Conservation (phyloP, 805 yeast genomes). For the Pichia kluyveri region DNA sequence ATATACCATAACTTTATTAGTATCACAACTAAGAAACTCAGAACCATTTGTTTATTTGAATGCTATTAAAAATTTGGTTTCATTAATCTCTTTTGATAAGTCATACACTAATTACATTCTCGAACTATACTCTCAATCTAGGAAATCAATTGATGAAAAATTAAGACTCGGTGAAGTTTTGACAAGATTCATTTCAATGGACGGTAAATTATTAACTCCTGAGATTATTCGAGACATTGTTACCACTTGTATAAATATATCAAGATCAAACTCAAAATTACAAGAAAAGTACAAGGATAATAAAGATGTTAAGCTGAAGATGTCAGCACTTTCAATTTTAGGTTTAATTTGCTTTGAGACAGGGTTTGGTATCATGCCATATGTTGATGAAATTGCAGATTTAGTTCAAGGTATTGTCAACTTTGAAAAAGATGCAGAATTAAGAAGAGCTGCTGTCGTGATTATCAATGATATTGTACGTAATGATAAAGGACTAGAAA, state of each 20-base stretch:
- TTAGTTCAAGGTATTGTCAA: constrained; percentile 68
- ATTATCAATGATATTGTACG: constrained; percentile 53
- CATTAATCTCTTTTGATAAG: constrained; percentile 39
- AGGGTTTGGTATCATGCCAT: constrained; percentile 38
- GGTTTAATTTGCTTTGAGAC: constrained; percentile 51
- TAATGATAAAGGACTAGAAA: constrained; percentile 31
- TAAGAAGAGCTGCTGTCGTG: constrained; percentile 68
- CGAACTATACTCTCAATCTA: constrained; percentile 7
- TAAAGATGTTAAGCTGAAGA: constrained; percentile 54
- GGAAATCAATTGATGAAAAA: constrained; percentile 46
- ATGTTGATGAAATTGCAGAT: constrained; percentile 55
- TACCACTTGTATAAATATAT: constrained; percentile 28
- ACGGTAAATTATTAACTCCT: constrained; percentile 37
- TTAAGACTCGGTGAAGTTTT: constrained; percentile 79
- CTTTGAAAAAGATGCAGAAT: constrained; percentile 41
- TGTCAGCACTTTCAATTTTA: constrained; percentile 83
- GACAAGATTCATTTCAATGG: constrained; percentile 42
- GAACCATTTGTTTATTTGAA: constrained; percentile 87
- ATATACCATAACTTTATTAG: constrained; percentile 51
- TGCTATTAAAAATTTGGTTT: constrained; percentile 69
- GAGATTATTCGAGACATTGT: constrained; percentile 36
- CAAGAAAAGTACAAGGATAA: not conserved
- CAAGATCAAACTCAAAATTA: not conserved
- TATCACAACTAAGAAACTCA: constrained; percentile 57
- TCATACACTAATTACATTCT: constrained; percentile 8